Base-by-base conservation (phyloP, 1,139 yeast species). In the Arxiozyma telluris region DNA sequence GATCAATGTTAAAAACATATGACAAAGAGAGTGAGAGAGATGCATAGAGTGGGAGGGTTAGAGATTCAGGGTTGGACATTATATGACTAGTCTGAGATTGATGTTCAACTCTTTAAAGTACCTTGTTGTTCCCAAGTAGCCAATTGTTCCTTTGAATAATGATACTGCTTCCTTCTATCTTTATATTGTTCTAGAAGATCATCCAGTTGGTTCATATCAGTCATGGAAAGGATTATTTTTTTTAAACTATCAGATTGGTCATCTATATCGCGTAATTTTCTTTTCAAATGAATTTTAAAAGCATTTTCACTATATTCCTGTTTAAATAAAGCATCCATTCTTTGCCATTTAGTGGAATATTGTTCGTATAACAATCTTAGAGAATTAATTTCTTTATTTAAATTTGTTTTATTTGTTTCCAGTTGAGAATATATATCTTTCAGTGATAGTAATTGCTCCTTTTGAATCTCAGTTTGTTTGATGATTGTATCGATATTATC, bases 51-150 rank as follows among this genome's bases (percentile, higher is more conserved):
- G 39, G 38, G 15, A 15, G 39, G 2, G n/a, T 12, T 34, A 12
- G 39, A 15, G 39, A 41, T n/a, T 3, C 23, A 41, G 12, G 2
- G 12, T 5, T 27, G 2, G 18, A 18, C 23, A n/a, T 41, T n/a
- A 41, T 18, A 23, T 22, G 20, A 17, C 38, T 7, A 44, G 20
- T 44, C 12, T 12, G n/a, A 25, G 38, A 11, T 20, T n/a, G 12
- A 12, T 4, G 9, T 1, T 34, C 34, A 46, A 27, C 20, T 11
- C 50, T 54, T 57, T 50, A 63, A 47, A 25, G 50, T 34, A 22
- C 64, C 67, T 51, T 65, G 68, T 11, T 53, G 51, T 30, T 61
- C 58, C 70, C 70, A 67, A 11, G 68, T 65, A 3, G 58, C 52
- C 27, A 67, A 53, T 54, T 64, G 62, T 52, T 65, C 66, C 12